Evolutionary conservation across 352 stramenopile genomes (phyloP), one percentile per base, ranked within the genome.

Genomic region (Detonula confervacea): DNA sequence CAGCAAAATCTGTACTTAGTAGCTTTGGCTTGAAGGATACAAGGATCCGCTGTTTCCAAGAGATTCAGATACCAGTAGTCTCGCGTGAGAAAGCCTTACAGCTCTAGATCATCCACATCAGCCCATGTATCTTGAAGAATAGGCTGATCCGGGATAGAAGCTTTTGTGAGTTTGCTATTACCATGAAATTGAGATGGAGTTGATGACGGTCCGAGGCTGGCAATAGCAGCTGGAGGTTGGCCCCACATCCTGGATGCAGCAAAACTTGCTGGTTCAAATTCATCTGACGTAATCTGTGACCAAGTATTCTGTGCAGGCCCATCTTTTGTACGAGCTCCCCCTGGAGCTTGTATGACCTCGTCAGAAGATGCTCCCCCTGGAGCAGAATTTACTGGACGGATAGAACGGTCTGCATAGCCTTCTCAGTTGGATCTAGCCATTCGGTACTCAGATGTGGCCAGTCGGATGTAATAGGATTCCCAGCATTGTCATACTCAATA

Each of bases 51-150:
- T 12, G 6, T 44, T 3, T 52, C 44, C 4, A 52, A 12, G 16
- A 56, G 47, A 2, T 56, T 56, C 9, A 22, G 47, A 56, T 56
- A 22, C 47, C 47, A 56, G 47, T 56, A 56, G 30, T 56, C 47
- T 25, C 47, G 9, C 22, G 47, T 56, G n/a, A 56, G 47, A 56
- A 56, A 56, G n/a, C 47, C 47, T 30, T 22, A 30, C 2, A 56
- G 47, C 25, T 56, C 47, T 9, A 29, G 5, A 24, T 56, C n/a
- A 29, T 20, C 20, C n/a, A 56, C 24, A 27, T 56, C 47, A 27
- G 25, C 22, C 51, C 47, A 57, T 4, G 2, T 2, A 30, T 57
- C 47, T 33, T 33, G 47, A 5, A 24, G 47, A 3, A 57, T 30
- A 12, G 47, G 18, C 16, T 29, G 47, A 2, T 24, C 47, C 6